Conservation (phyloP, 208 protist species). For the Trypanosoma theileri region DNA sequence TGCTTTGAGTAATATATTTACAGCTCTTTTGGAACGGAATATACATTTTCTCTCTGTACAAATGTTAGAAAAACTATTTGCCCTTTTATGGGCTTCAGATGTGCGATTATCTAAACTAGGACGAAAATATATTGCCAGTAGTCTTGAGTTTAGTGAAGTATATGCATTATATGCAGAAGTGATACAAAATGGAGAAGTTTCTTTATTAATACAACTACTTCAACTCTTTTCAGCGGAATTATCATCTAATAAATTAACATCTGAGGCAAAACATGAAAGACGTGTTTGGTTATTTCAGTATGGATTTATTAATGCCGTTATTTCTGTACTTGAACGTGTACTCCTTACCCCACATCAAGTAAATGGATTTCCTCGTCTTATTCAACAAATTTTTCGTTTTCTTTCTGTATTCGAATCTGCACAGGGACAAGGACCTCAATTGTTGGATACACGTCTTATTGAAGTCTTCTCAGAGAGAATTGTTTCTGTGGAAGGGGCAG, state of each 20-base stretch:
- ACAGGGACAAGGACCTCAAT: conserved; percentile 46
- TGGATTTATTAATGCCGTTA: conserved; percentile 60
- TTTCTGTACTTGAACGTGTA: conserved; percentile 45
- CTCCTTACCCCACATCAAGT: conserved; percentile 34
- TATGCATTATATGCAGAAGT: conserved; percentile 56
- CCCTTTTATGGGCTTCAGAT: conserved; percentile 46
- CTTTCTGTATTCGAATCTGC: conserved; percentile 69
- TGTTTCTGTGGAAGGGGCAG: conserved; percentile 37
- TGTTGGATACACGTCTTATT: conserved; percentile 52
- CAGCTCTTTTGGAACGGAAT: conserved; percentile 45
- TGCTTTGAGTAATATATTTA: conserved; percentile 38
- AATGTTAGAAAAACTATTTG: conserved; percentile 43
- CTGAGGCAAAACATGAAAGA: conserved; percentile 46
- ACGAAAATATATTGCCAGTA: conserved; percentile 50
- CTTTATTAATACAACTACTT: conserved; percentile 44
- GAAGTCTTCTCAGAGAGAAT: conserved; percentile 43
- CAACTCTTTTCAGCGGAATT: conserved; percentile 45
- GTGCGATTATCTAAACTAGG: conserved; percentile 49
- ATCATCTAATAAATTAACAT: conserved; percentile 22
- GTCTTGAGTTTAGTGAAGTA: conserved; percentile 50
- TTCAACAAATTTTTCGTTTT: conserved; percentile 70
- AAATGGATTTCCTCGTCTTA: conserved; percentile 44
- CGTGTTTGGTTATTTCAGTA: conserved; percentile 57
- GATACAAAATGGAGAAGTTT: conserved; percentile 35
- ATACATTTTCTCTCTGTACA: conserved; percentile 29